A percentile compares a stretch with the other conserved stretches of the same genome.
These are phyloP conservation scores for Cucurbita ficifolia DNA, from an alignment of 306 rosid species.

Conservation along the genomic window DNA sequence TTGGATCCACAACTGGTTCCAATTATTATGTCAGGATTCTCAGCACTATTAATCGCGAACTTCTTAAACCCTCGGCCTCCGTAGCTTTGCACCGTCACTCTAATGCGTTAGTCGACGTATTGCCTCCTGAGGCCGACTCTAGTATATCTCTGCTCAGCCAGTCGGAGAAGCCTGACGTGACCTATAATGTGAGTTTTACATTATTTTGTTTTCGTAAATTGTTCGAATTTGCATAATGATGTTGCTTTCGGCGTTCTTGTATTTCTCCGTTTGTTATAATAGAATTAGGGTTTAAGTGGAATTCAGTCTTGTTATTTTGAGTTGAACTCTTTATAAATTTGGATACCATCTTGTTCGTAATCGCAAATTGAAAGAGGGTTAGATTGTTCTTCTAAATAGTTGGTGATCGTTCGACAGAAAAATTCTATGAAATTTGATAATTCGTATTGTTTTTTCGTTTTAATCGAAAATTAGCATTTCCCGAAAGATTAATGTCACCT, in stretches of 20 bases:
- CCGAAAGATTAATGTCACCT: not conserved
- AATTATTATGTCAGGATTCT: conserved; percentile 87
- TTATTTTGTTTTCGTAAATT: not conserved
- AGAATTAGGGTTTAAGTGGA: not conserved
- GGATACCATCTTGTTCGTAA: not conserved
- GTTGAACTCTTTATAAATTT: not conserved
- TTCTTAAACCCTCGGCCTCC: conserved; percentile 82
- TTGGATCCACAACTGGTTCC: conserved; percentile 97
- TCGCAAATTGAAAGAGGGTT: not conserved
- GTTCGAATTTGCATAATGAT: not conserved
- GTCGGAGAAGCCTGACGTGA: conserved; percentile 97
- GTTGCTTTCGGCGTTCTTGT: not conserved
- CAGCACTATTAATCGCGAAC: conserved; percentile 89
- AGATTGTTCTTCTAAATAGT: not conserved
- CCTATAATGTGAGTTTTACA: conserved; percentile 50
- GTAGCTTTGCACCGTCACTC: conserved; percentile 97
- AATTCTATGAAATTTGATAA: not conserved
- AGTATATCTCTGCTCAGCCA: conserved; percentile 94
- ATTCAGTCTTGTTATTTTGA: not conserved
- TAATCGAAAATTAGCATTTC: not conserved
- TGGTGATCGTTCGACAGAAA: not conserved
- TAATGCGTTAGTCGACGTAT: conserved; percentile 88
- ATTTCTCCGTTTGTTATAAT: not conserved
- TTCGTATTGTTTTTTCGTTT: not conserved
- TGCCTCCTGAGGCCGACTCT: conserved; percentile 97